Conservation (phyloP, 2,329 filamentous ascomycete genomes). For the Fusarium duplospermum region DNA sequence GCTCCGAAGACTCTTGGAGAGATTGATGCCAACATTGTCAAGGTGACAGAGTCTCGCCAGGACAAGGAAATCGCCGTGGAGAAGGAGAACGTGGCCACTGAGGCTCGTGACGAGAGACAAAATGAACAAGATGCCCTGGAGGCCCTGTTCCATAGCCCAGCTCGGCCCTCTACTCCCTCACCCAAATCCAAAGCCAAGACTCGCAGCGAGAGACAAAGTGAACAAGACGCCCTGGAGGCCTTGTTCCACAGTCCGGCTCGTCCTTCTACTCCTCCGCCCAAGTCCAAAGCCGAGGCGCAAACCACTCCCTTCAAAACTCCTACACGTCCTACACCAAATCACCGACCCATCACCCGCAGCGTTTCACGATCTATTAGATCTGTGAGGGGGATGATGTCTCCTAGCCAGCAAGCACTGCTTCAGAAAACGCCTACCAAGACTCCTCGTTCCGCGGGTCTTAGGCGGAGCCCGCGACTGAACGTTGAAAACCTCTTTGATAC, state of each 20-base stretch:
- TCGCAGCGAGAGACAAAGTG: conserved; percentile 12
- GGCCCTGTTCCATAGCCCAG: conserved; percentile 73
- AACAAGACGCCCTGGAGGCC: conserved; percentile 68
- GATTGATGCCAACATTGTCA: conserved; percentile 64
- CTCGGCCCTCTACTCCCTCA: conserved; percentile 64
- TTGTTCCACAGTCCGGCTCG: conserved; percentile 73
- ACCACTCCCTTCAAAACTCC: conserved; percentile 70
- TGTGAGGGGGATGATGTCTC: conserved; percentile 57
- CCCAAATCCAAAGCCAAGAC: conserved; percentile 55
- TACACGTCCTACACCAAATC: conserved; percentile 69
- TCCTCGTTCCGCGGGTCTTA: conserved; percentile 50
- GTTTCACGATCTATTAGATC: conserved; percentile 68
- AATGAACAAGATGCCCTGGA: conserved; percentile 66
- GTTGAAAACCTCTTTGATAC: conserved; percentile 60
- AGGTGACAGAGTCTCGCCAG: conserved; percentile 53
- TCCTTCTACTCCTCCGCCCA: conserved; percentile 66
- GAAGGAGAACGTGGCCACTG: conserved; percentile 64
- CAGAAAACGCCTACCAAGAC: conserved; percentile 64
- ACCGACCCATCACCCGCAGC: conserved; percentile 71
- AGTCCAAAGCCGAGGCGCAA: conserved; percentile 51
- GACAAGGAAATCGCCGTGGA: conserved; percentile 50
- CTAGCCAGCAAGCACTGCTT: conserved; percentile 54
- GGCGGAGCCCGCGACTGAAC: conserved; percentile 58
- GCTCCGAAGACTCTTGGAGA: conserved; percentile 72
- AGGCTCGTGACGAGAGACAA: conserved; percentile 43